A percentile compares a stretch with the other conserved stretches of the same genome.
phyloP scores from a whole-genome alignment of 1,284 basidiomycete species.

The Laetiporus sulphureus region DNA sequence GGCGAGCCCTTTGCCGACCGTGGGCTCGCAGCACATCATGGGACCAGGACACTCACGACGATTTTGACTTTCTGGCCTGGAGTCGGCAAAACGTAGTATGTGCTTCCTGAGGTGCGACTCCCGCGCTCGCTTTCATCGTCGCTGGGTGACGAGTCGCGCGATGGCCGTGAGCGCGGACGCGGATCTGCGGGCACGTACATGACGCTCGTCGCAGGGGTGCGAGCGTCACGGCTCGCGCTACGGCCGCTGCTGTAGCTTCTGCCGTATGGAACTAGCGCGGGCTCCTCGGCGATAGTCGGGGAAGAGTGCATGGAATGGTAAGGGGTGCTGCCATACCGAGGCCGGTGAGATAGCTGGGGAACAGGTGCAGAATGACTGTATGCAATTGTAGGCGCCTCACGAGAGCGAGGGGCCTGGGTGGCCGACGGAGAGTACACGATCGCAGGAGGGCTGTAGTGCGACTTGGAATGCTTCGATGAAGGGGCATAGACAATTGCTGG shows the following conservation, averaged over 20 bases:
- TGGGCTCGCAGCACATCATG: background rate
- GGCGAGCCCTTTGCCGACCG: background rate
- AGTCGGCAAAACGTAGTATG: slow-evolving; percentile 64
- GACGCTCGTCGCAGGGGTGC: slow-evolving; percentile 15
- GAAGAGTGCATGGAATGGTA: slow-evolving; percentile 12
- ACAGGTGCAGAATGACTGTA: slow-evolving; percentile 26
- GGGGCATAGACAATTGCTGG: slow-evolving; percentile 31
- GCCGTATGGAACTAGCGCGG: slow-evolving; percentile 2
- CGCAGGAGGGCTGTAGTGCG: slow-evolving; percentile 26
- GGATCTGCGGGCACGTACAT: slow-evolving; percentile 4
- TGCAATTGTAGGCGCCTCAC: slow-evolving; percentile 21
- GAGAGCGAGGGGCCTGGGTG: slow-evolving; percentile 13
- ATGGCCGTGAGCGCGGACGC: background rate
- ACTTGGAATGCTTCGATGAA: slow-evolving; percentile 22
- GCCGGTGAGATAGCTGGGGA: slow-evolving; percentile 15
- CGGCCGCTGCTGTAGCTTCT: slow-evolving; percentile 11
- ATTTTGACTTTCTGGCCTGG: slow-evolving; percentile 65
- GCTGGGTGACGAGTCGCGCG: slow-evolving; percentile 7
- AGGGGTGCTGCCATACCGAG: slow-evolving; percentile 10
- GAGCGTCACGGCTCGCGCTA: slow-evolving; percentile 12
- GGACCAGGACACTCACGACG: slow-evolving; percentile 47
- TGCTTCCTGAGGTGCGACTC: slow-evolving; percentile 53
- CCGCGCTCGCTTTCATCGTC: slow-evolving; percentile 32
- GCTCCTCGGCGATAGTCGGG: slow-evolving; percentile 6
- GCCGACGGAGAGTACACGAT: slow-evolving; percentile 26